Evolutionary conservation across 2,329 filamentous ascomycete genomes (phyloP), one percentile per base, ranked within the genome.

Genomic region (Penicillium sclerotigenum): DNA sequence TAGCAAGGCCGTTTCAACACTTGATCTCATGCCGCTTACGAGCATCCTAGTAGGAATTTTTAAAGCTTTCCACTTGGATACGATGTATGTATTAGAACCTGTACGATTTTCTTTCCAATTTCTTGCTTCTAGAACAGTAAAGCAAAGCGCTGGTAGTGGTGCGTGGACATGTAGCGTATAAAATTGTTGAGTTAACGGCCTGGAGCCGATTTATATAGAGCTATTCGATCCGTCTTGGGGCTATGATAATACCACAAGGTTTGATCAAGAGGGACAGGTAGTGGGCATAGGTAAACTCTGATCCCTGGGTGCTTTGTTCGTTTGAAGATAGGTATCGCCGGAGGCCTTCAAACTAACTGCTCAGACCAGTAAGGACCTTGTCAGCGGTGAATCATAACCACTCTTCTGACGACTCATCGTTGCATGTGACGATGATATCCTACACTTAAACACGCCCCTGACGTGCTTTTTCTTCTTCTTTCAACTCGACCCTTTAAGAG

Each of bases 1-100:
- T 55, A 40, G 55, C 49, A 56, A 59, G 61, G 64, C 54, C 62
- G 59, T 66, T 67, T 67, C 64, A 67, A 66, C 65, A 67, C 61
- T 63, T 64, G 55, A 62, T 55, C 53, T 41, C 34, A 51, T 45
- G 49, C 31, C 28, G 40, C 34, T 57, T 47, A 62, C 52, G 29
- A 49, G 34, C 29, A 36, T 46, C n/a, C 28, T 11, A 26, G 18
- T 45, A 48, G 46, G 51, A 48, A 52, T 24, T 40, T n/a, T 41
- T 45, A 37, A 36, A 49, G 26, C 43, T 52, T 3, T 50, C 29
- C 58, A 52, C 58, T 56, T 57, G 52, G 59, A 40, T 52, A 43
- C 47, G 40, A 45, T 51, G 43, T 40, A 57, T 57, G 52, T 48
- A 55, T 41, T 46, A 22, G 40, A 57, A 56, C 52, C 38, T 55